Percentiles rank a stretch among this genome's conserved stretches.
Evolutionary conservation across 768 basidiomycete species (phyloP).

Genomic region (Ramaria sp.): DNA sequence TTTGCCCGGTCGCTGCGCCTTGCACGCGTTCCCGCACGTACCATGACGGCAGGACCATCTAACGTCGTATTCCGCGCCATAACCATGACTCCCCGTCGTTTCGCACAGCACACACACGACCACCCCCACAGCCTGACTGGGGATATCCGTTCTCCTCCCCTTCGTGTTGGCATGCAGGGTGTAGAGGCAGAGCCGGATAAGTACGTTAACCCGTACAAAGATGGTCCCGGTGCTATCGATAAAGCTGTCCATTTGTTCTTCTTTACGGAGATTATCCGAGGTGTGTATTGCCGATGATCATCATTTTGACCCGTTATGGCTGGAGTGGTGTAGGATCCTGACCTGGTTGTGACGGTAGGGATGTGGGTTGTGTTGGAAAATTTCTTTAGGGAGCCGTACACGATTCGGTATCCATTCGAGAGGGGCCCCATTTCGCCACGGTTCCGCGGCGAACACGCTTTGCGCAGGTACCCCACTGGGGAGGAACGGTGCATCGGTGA

Average conservation of each 20-base stretch:
- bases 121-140: conserved; percentile 8
- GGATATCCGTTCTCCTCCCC: background rate
- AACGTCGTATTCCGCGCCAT: conserved; percentile 41
- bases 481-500: conserved; percentile 97
- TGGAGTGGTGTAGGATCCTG: background rate
- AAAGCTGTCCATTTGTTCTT: conserved; percentile 96
- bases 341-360: conserved; percentile 36
- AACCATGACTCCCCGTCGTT: conserved; percentile 26
- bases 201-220: conserved; percentile 55
- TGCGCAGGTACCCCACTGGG: conserved; percentile 92
- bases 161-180: background rate
- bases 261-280: conserved; percentile 96
- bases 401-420: conserved; percentile 97
- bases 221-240: conserved; percentile 84
- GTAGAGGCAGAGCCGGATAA: background rate
- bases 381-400: conserved; percentile 92
- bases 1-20: conserved; percentile 26
- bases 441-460: conserved; percentile 96
- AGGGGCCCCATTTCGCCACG: conserved; percentile 96
- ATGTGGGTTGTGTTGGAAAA: conserved; percentile 97
- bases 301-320: no score
- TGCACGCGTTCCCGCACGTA: conserved; percentile 18
- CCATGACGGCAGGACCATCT: conserved; percentile 22
- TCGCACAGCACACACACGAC: conserved; percentile 16
- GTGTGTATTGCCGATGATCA: conserved; percentile 32